Evolutionary conservation across 805 yeast species (phyloP).

Genomic region (Monosporozyma aerobia): DNA sequence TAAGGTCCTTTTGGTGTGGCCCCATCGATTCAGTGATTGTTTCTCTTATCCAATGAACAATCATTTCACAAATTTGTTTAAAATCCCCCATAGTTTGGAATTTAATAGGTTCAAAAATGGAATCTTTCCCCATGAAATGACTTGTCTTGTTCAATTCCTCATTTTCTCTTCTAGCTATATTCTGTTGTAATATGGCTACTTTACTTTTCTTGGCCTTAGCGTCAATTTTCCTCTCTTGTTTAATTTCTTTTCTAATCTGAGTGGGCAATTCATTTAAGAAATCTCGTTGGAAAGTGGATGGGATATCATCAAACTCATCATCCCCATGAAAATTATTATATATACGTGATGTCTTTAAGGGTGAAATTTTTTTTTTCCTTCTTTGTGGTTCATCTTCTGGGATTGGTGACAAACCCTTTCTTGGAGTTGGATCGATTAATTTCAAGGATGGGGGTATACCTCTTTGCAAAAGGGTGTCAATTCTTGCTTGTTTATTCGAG

Average conservation of each 20-base stretch:
- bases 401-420: not conserved
- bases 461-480: conserved; percentile 27
- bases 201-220: conserved; percentile 16
- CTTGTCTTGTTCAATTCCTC: conserved; percentile 5
- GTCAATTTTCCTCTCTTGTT: conserved; percentile 36
- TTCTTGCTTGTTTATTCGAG: conserved; percentile 22
- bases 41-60: conserved; percentile 33
- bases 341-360: conserved; percentile 1
- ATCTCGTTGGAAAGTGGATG: conserved; percentile 38
- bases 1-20: conserved; percentile 35
- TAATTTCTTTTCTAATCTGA: conserved; percentile 56
- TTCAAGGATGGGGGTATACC: not conserved
- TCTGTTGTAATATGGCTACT: conserved; percentile 13
- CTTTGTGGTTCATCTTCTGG: not conserved
- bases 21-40: conserved; percentile 23
- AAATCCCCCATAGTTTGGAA: conserved; percentile 30
- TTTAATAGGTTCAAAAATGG: conserved; percentile 22
- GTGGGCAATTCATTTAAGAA: conserved; percentile 58
- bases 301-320: not conserved
- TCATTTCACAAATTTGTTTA: conserved; percentile 28
- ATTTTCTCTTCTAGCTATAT: conserved; percentile 10
- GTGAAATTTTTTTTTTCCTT: not conserved
- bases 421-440: not conserved
- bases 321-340: not conserved
- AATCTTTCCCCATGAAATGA: conserved; percentile 16